These are phyloP conservation scores for Colletotrichum eremochloae DNA, from an alignment of 2,329 filamentous ascomycete genomes.

Conservation along the genomic window DNA sequence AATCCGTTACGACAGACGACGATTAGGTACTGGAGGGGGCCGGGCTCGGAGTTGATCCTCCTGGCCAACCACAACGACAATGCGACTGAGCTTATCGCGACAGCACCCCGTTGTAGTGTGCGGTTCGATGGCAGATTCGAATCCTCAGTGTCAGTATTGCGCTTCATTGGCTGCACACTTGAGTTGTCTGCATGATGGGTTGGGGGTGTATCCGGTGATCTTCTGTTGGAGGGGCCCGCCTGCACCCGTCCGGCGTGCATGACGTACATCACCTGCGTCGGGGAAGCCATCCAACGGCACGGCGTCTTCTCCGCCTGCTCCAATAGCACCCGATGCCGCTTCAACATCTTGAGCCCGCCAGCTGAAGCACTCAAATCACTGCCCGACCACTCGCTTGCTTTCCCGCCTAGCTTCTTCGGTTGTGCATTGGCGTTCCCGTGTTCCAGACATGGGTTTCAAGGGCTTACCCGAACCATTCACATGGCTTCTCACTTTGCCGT, in stretches of 20 bases:
- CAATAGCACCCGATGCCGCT: conserved; percentile 1
- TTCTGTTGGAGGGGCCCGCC: conserved; percentile 27
- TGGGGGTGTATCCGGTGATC: conserved; percentile 44
- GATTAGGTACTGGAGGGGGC: neutral
- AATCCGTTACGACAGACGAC: neutral
- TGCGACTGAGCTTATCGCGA: conserved; percentile 7
- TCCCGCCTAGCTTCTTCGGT: conserved; percentile 34
- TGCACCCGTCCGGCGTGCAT: conserved; percentile 39
- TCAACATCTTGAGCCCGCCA: neutral
- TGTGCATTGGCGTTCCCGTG: conserved; percentile 42
- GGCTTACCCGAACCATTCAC: conserved; percentile 40
- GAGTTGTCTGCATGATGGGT: conserved; percentile 32
- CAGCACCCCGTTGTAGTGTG: conserved; percentile 6
- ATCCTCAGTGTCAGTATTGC: neutral
- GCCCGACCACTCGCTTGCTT: conserved; percentile 39
- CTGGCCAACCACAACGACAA: neutral
- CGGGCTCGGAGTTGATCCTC: neutral
- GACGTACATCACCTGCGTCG: conserved; percentile 43
- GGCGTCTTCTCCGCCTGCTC: conserved; percentile 35
- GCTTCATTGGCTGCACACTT: conserved; percentile 19
- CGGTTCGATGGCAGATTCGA: conserved; percentile 30
- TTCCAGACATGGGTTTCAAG: conserved; percentile 25
- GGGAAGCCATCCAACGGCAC: conserved; percentile 12
- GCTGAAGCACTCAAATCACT: neutral
- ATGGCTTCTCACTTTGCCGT: conserved; percentile 8